A percentile compares a stretch with the other conserved stretches of the same genome.
These are phyloP conservation scores for Corylus avellana DNA, from an alignment of 306 rosid genomes.

Conservation along the genomic window DNA sequence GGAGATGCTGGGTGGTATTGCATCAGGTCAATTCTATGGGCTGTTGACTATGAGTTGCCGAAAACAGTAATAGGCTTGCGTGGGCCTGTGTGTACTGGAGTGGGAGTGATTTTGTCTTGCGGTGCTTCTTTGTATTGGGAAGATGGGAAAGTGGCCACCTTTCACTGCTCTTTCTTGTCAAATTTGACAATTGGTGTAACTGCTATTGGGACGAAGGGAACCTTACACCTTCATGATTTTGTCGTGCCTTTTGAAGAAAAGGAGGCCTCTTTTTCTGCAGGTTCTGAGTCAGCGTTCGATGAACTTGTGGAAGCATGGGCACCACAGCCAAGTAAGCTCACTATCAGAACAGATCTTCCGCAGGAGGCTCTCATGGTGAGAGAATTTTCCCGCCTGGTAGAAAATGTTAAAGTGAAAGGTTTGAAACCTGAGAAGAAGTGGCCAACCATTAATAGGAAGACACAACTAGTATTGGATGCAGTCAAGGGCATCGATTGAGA, in stretches of 20 bases:
- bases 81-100: conserved; percentile 39
- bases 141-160: conserved; percentile 77
- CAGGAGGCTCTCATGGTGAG: conserved; percentile 80
- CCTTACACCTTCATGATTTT: conserved; percentile 70
- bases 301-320: conserved; percentile 62
- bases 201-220: conserved; percentile 78
- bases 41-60: conserved; percentile 43
- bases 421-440: conserved; percentile 69
- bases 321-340: conserved; percentile 55
- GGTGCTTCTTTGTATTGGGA: conserved; percentile 76
- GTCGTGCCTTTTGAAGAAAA: conserved; percentile 66
- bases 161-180: conserved; percentile 78
- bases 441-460: conserved; percentile 73
- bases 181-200: conserved; percentile 67
- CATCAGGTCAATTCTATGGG: conserved; percentile 45
- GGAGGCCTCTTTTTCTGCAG: conserved; percentile 56
- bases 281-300: conserved; percentile 46
- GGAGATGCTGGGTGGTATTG: conserved; percentile 60
- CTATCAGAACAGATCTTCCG: conserved; percentile 56
- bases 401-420: conserved; percentile 46
- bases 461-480: conserved; percentile 77
- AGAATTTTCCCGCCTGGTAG: conserved; percentile 72
- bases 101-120: conserved; percentile 68
- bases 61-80: conserved; percentile 41
- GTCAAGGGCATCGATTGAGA: conserved; percentile 74